Conservation (phyloP, 768 basidiomycete genomes). For the Coprinopsis strossmayeri region DNA sequence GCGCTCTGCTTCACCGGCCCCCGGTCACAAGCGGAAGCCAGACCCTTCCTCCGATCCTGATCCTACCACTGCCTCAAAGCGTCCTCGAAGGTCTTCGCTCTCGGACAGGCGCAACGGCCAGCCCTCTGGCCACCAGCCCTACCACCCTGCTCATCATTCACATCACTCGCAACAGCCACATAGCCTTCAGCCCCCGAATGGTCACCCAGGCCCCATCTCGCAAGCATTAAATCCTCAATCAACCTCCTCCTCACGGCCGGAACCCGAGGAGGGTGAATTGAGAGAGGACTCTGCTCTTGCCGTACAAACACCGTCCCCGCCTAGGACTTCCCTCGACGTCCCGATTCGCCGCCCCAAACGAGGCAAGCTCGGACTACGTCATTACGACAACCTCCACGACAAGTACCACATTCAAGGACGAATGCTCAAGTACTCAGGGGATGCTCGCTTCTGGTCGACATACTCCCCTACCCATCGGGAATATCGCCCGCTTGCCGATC, state of each 20-base stretch:
- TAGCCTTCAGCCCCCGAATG: constrained; percentile 20
- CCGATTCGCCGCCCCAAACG: constrained; percentile 66
- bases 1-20: constrained; percentile 40
- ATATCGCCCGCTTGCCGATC: constrained; percentile 54
- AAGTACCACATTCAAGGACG: constrained; percentile 67
- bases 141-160: constrained; percentile 21
- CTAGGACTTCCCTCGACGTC: constrained; percentile 28
- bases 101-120: constrained; percentile 20
- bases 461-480: constrained; percentile 59
- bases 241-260: constrained; percentile 25
- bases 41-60: constrained; percentile 32
- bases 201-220: constrained; percentile 18
- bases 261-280: constrained; percentile 53
- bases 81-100: constrained; percentile 32
- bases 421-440: constrained; percentile 78
- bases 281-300: constrained; percentile 31
- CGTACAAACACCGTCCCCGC: constrained; percentile 15
- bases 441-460: constrained; percentile 71
- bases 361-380: constrained; percentile 38
- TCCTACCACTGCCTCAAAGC: constrained; percentile 28
- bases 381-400: constrained; percentile 59
- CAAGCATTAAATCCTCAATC: constrained; percentile 18
- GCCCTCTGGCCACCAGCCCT: constrained; percentile 18
- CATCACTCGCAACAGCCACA: constrained; percentile 17
- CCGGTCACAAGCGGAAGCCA: constrained; percentile 43